phyloP scores from a whole-genome alignment of 2,329 filamentous ascomycete species.

The Epichloe gansuensis region DNA sequence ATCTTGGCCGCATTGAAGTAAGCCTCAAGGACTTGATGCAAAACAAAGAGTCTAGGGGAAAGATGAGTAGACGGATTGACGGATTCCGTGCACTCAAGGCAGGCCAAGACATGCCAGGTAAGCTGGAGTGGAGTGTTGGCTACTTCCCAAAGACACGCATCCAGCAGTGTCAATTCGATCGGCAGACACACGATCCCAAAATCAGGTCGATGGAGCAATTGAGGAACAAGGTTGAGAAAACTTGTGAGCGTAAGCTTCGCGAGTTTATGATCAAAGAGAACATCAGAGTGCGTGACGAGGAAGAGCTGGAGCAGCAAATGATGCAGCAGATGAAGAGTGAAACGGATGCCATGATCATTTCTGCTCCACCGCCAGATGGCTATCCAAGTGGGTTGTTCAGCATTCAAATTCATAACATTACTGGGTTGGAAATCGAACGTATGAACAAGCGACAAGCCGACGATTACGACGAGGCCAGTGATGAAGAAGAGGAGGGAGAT shows the following conservation, averaged over 20 bases:
- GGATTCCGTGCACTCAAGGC: conserved; percentile 52
- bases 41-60: conserved; percentile 43
- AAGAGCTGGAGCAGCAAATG: conserved; percentile 56
- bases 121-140: conserved; percentile 56
- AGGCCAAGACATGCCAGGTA: conserved; percentile 57
- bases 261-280: conserved; percentile 40
- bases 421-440: conserved; percentile 49
- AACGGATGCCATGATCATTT: conserved; percentile 54
- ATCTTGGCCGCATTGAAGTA: conserved; percentile 61
- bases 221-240: conserved; percentile 40
- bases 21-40: conserved; percentile 54
- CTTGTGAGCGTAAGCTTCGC: conserved; percentile 49
- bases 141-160: conserved; percentile 59
- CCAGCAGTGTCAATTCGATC: conserved; percentile 46
- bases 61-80: conserved; percentile 51
- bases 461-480: conserved; percentile 33
- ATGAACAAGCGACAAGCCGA: conserved; percentile 42
- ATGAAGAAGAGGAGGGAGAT: conserved; percentile 49
- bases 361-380: conserved; percentile 49
- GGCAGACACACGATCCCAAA: conserved; percentile 46
- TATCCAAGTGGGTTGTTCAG: conserved; percentile 56
- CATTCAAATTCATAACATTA: conserved; percentile 63
- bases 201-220: conserved; percentile 47
- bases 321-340: conserved; percentile 50
- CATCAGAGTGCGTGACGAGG: conserved; percentile 38